These are phyloP conservation scores for Phyllosticta paracitricarpa DNA, from an alignment of 2,329 filamentous ascomycete species.

Conservation along the genomic window DNA sequence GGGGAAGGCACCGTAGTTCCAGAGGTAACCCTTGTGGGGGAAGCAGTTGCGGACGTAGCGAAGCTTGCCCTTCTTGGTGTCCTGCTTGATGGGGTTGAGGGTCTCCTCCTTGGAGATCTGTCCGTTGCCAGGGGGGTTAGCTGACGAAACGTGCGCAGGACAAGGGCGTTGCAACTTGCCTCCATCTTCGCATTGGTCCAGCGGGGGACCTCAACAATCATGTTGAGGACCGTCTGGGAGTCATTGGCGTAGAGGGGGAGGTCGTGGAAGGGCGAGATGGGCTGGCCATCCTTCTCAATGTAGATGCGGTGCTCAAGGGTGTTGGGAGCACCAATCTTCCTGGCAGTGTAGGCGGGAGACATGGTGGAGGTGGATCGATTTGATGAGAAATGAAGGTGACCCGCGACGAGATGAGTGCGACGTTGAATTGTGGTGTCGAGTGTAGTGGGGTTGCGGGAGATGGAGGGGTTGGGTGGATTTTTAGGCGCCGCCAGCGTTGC, in stretches of 20 bases:
- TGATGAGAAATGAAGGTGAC: slow-evolving; percentile 25
- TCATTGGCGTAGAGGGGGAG: slow-evolving; percentile 96
- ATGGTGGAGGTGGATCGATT: slow-evolving; percentile 15
- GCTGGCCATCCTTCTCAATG: slow-evolving; percentile 93
- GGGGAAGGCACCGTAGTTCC: slow-evolving; percentile 99
- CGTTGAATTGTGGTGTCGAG: slow-evolving; percentile 29
- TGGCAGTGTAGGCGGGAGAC: slow-evolving; percentile 63
- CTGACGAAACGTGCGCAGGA: not conserved
- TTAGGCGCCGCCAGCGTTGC: slow-evolving; percentile 29
- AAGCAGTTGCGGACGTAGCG: slow-evolving; percentile 99
- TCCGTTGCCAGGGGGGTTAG: slow-evolving; percentile 13
- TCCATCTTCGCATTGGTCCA: slow-evolving; percentile 99
- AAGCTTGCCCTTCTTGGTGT: slow-evolving; percentile 99
- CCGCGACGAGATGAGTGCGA: slow-evolving; percentile 29
- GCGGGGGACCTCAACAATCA: slow-evolving; percentile 98
- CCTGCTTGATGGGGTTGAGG: slow-evolving; percentile 99
- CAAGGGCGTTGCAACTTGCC: slow-evolving; percentile 47
- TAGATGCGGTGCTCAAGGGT: slow-evolving; percentile 96
- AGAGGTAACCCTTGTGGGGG: slow-evolving; percentile 99
- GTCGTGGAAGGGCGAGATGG: slow-evolving; percentile 95
- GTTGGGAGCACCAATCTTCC: slow-evolving; percentile 83
- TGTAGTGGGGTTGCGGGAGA: slow-evolving; percentile 27
- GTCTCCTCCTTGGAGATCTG: slow-evolving; percentile 98
- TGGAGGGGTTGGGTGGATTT: slow-evolving; percentile 20
- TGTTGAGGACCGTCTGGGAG: slow-evolving; percentile 94